Conservation (phyloP, 2,329 filamentous ascomycete species). For the Fusarium mundagurra region DNA sequence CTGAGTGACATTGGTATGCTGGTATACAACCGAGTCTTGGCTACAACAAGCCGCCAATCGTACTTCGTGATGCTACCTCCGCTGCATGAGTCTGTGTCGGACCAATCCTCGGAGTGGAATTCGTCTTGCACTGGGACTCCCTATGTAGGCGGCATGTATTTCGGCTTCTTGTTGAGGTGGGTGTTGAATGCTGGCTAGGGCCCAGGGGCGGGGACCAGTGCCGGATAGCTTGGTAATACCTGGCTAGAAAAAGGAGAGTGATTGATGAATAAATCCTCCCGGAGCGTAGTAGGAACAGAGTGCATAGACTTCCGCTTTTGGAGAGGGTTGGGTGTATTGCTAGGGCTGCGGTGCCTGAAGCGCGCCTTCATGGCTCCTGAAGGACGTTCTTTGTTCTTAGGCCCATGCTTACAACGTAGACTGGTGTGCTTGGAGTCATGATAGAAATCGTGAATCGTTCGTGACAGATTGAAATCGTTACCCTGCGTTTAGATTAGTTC, state of each 20-base stretch:
- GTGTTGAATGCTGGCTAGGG: conserved; percentile 21
- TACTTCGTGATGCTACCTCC: conserved; percentile 54
- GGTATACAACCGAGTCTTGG: conserved; percentile 60
- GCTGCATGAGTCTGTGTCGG: conserved; percentile 62
- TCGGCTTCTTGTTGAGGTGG: conserved; percentile 42
- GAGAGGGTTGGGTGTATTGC: conserved; percentile 37
- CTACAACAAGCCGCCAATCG: conserved; percentile 63
- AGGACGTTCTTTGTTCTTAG: conserved; percentile 66
- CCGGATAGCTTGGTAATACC: not conserved
- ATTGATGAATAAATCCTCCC: conserved; percentile 41
- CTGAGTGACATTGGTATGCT: conserved; percentile 60
- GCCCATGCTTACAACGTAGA: conserved; percentile 62
- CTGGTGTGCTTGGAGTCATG: conserved; percentile 62
- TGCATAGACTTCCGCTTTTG: conserved; percentile 51
- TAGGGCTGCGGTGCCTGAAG: conserved; percentile 37
- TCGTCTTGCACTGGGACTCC: conserved; percentile 46
- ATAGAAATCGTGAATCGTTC: conserved; percentile 64
- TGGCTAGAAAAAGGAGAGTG: conserved; percentile 42
- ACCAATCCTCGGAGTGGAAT: conserved; percentile 57
- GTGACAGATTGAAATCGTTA: conserved; percentile 60
- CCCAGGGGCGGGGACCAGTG: not conserved
- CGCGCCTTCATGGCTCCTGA: conserved; percentile 55
- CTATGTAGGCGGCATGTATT: conserved; percentile 31
- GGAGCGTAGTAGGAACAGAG: conserved; percentile 42
- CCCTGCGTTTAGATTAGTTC: conserved; percentile 58